Evolutionary conservation across 768 basidiomycete genomes (phyloP), one percentile per base, ranked within the genome.

Genomic region (Termitomyces sp.): DNA sequence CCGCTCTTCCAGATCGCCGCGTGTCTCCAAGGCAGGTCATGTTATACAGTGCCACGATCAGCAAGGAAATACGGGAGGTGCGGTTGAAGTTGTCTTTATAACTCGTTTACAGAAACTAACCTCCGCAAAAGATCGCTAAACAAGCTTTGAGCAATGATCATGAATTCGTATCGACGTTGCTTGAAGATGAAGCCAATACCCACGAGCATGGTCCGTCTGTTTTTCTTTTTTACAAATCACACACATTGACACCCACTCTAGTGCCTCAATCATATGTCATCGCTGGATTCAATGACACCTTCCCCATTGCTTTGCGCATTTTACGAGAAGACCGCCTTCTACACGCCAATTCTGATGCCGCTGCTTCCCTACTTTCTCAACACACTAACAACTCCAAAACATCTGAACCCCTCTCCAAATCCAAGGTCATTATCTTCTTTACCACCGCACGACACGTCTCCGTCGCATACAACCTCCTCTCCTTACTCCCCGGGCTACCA

Each of bases 11-110:
- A 2, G 61, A 73, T 32, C 69, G 70, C 44, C 76, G 74, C 49
- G 74, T 79, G 58, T 76, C 84, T 10, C 82, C 79, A 4, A 79
- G 87, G 58, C 88, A 84, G 73, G 74, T 86, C 68, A 59, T 90
- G 77, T 71, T 81, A 72, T 91, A 88, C 66, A 88, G 87, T 4
- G 89, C 88, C 0, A 90, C 89, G 0, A 79, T 91, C 72, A 85
- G 86, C 55, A 71, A 80, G n/a, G 85, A 87, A 44, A 85, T 90
- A 26, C 79, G 79, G 54, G 67, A 79, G 68, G 78, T 83, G 56
- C 63, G 72, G 53, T 8, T 8, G 10, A 13, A 6, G n/a, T 16
- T 46, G 18, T 13, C 44, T 20, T 24, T 4, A 20, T 1, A 13
- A 4, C 10, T 5, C 5, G 20, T 31, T 41, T 31, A 16, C 2